A percentile compares a stretch with the other conserved stretches of the same genome.
phyloP scores from a whole-genome alignment of 495 filamentous ascomycete species.

The Talaromyces wortmannii region DNA sequence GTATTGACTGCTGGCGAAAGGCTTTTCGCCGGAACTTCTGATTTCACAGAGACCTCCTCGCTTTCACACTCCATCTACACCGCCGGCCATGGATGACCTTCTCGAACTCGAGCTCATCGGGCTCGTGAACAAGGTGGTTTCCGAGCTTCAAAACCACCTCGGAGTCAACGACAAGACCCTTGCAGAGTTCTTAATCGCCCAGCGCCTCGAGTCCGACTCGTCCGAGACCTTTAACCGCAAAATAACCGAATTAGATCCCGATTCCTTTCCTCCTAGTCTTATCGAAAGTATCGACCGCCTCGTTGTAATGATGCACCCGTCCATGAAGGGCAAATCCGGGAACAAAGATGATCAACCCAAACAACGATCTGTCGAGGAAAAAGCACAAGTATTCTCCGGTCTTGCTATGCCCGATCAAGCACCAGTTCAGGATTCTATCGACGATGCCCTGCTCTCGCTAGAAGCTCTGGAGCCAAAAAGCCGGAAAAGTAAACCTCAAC shows the following conservation, averaged over 20 bases:
- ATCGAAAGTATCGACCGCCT: constrained; percentile 87
- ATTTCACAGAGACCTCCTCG: too few species aligned
- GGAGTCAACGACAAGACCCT: constrained; percentile 76
- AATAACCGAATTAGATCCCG: constrained; percentile 66
- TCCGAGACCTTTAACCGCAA: constrained; percentile 60
- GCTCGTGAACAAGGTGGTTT: constrained; percentile 74
- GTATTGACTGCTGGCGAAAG: too few species aligned
- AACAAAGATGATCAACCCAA: constrained; percentile 27
- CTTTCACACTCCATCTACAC: too few species aligned
- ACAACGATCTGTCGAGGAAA: constrained; percentile 42
- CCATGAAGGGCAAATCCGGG: constrained; percentile 52
- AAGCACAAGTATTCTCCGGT: constrained; percentile 79
- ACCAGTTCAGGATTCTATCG: constrained; percentile 61
- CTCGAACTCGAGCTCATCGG: constrained; percentile 69
- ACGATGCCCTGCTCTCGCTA: constrained; percentile 88
- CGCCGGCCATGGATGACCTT: constrained; percentile 59
- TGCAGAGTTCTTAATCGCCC: constrained; percentile 76
- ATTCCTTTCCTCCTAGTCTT: constrained; percentile 84
- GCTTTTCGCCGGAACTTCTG: too few species aligned
- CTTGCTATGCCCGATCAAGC: constrained; percentile 82
- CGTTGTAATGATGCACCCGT: constrained; percentile 81
- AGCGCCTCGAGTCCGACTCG: constrained; percentile 56
- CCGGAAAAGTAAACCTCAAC: constrained; percentile 27
- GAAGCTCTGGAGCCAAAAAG: constrained; percentile 74
- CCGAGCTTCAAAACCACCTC: constrained; percentile 75